phyloP scores from a whole-genome alignment of 2,329 filamentous ascomycete genomes.

The Alternaria ventricosa region DNA sequence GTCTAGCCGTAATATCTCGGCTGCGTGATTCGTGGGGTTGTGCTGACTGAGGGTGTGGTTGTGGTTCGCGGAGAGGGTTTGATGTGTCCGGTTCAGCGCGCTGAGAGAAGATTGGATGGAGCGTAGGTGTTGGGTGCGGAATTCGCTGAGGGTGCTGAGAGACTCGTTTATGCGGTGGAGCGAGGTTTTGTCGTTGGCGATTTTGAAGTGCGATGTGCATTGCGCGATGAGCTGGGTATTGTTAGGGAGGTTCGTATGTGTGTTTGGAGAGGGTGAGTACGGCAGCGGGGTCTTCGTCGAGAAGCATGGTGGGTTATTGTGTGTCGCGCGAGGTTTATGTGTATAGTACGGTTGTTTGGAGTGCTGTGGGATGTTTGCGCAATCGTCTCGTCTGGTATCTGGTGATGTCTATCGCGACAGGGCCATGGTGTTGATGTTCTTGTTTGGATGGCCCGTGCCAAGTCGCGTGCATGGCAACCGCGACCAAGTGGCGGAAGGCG shows the following conservation, averaged over 20 bases:
- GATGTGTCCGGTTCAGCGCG: constrained; percentile 76
- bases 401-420: constrained; percentile 20
- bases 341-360: neutral
- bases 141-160: constrained; percentile 80
- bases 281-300: constrained; percentile 89
- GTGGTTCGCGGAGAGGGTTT: constrained; percentile 77
- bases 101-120: constrained; percentile 45
- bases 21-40: constrained; percentile 80
- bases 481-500: constrained; percentile 15
- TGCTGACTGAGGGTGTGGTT: constrained; percentile 76
- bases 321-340: constrained; percentile 7
- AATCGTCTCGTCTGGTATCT: neutral
- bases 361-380: neutral
- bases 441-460: constrained; percentile 40
- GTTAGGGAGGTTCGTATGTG: constrained; percentile 18
- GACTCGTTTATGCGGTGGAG: constrained; percentile 85
- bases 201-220: constrained; percentile 95
- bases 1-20: constrained; percentile 84
- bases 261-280: constrained; percentile 58
- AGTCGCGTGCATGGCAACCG: constrained; percentile 39
- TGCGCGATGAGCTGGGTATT: constrained; percentile 78
- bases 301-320: constrained; percentile 71
- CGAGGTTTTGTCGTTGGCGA: constrained; percentile 82
- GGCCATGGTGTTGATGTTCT: constrained; percentile 38
- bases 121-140: constrained; percentile 75